phyloP scores from a whole-genome alignment of 2,329 filamentous ascomycete species.

The Apiospora hydei region DNA sequence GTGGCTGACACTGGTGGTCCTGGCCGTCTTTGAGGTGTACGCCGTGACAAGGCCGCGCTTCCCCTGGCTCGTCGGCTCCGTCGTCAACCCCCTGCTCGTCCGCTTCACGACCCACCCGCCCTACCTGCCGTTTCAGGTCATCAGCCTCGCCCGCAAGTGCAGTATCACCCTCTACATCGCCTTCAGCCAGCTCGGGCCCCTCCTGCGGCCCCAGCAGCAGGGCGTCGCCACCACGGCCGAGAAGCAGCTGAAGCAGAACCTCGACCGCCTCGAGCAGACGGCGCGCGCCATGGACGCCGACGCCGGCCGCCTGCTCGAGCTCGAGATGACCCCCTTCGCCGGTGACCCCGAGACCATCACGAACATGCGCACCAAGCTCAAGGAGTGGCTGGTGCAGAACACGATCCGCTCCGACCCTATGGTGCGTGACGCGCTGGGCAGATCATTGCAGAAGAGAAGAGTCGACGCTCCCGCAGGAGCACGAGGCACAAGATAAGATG shows the following conservation, averaged over 20 bases:
- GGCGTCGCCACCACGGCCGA: slow-evolving; percentile 45
- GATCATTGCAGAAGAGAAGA: slow-evolving; percentile 68
- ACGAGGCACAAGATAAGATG: slow-evolving; percentile 54
- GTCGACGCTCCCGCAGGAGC: slow-evolving; percentile 69
- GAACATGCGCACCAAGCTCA: slow-evolving; percentile 74
- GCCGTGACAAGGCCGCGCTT: slow-evolving; percentile 61
- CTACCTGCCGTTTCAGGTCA: slow-evolving; percentile 85
- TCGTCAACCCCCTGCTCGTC: slow-evolving; percentile 54
- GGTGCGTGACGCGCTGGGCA: slow-evolving; percentile 80
- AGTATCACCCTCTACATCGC: slow-evolving; percentile 84
- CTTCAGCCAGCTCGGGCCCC: slow-evolving; percentile 79
- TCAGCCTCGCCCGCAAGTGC: slow-evolving; percentile 77
- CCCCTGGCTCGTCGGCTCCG: slow-evolving; percentile 51
- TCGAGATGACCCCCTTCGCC: slow-evolving; percentile 83
- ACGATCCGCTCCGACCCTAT: slow-evolving; percentile 81
- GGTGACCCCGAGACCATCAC: slow-evolving; percentile 71
- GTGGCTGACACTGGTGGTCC: slow-evolving; percentile 62
- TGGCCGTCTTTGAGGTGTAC: slow-evolving; percentile 65
- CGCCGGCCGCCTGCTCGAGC: slow-evolving; percentile 70
- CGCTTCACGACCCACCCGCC: slow-evolving; percentile 57
- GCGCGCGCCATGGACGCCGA: slow-evolving; percentile 72
- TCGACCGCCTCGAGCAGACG: slow-evolving; percentile 71
- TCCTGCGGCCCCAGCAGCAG: slow-evolving; percentile 56
- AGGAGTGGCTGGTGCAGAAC: slow-evolving; percentile 88
- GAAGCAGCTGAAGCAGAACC: slow-evolving; percentile 63